Percentiles rank a stretch among this genome's conserved stretches.
phyloP scores from a whole-genome alignment of 768 basidiomycete genomes.

The Obba rivulosa region DNA sequence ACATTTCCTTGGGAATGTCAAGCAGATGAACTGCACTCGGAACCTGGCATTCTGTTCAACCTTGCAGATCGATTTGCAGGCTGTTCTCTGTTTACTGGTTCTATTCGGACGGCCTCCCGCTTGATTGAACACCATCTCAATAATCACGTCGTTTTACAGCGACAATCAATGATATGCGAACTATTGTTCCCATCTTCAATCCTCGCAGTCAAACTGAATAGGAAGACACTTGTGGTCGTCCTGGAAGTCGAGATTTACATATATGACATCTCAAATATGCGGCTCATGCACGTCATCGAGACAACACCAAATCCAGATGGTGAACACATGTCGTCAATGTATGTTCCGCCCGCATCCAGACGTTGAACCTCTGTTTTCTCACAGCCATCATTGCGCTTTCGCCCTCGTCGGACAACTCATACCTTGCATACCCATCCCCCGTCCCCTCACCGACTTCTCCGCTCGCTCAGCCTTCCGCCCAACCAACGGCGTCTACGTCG shows the following conservation, averaged over 20 bases:
- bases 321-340: slow-evolving; percentile 26
- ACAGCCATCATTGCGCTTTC: slow-evolving; percentile 92
- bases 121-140: too few relatives aligned
- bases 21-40: too few relatives aligned
- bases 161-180: slow-evolving; percentile 98
- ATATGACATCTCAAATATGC: slow-evolving; percentile 99
- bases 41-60: too few relatives aligned
- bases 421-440: slow-evolving; percentile 94
- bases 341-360: background rate
- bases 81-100: too few relatives aligned
- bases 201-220: slow-evolving; percentile 95
- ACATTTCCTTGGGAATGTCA: too few relatives aligned
- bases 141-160: slow-evolving; percentile 36
- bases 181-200: slow-evolving; percentile 95
- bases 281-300: slow-evolving; percentile 94
- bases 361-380: slow-evolving; percentile 3
- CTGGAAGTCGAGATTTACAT: slow-evolving; percentile 98
- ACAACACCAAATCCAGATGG: slow-evolving; percentile 95
- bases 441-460: slow-evolving; percentile 77
- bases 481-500: slow-evolving; percentile 29
- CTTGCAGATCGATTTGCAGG: too few relatives aligned
- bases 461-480: slow-evolving; percentile 36
- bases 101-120: too few relatives aligned
- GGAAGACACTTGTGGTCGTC: slow-evolving; percentile 93
- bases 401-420: slow-evolving; percentile 88